Evolutionary conservation across 345 rosid genomes (phyloP), one percentile per base, ranked within the genome.

Genomic region (Lumnitzera littorea): DNA sequence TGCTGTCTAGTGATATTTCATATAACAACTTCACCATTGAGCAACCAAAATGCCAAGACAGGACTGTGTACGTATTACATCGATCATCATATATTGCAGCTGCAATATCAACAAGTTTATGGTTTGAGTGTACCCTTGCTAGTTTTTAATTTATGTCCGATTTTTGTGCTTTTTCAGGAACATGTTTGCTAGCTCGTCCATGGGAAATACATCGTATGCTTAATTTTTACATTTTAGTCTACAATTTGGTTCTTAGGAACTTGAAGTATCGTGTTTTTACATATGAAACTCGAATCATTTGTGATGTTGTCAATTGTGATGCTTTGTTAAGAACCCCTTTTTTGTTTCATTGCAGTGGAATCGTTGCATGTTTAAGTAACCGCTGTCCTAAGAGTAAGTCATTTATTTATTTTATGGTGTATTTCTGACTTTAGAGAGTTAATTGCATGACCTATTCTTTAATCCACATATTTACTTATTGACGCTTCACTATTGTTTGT

Each of bases 111-210:
- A 7, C 43, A 36, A 36, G 43, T 36, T 36, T 36, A 9, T 5
- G 7, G 43, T 9, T 36, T 36, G 43, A 9, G 1, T 36, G 5
- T 36, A 20, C 43, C 43, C 1, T 36, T 36, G 43, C 43, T 36
- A 46, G 12, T 13, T 55, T 14, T 29, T 50, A 13, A 50, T 52
- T 15, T 49, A 27, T 61, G 15, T 51, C 31, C 0, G 20, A 15
- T 27, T 12, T 1, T 12, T n/a, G 15, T 14, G 53, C 66, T 7
- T 63, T 25, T 55, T 0, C 50, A 80, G 84, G 70, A 80, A 80
- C 70, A 62, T 80, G 53, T 80, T 80, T 53, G 75, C 69, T 15
- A 74, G 77, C 74, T 69, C 68, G 6, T 69, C 71, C 1, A 52
- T 20, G 41, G 65, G 48, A 31, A 72, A 68, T 15, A 54, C 23